Conservation (phyloP, 1,139 yeast genomes). For the Debaryomyces coudertii region DNA sequence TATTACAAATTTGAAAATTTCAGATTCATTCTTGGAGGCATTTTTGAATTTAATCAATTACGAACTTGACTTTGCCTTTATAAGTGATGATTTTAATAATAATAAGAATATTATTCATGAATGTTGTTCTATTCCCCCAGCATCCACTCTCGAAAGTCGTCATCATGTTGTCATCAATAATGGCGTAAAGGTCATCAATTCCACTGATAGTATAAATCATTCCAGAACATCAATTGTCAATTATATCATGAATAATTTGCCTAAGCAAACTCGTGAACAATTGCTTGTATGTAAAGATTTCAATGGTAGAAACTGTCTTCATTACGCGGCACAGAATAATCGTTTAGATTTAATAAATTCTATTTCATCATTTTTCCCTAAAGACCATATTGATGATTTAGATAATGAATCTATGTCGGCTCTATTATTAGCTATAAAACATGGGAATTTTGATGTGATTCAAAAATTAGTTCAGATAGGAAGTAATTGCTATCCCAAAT, state of each 20-base stretch:
- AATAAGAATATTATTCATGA: conserved; percentile 47
- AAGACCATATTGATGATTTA: conserved; percentile 48
- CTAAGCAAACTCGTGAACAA: conserved; percentile 22
- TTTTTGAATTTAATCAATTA: conserved; percentile 48
- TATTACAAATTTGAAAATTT: conserved; percentile 53
- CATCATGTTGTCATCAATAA: conserved; percentile 44
- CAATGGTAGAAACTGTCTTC: conserved; percentile 83
- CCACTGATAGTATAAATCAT: conserved; percentile 46
- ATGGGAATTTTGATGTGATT: conserved; percentile 61
- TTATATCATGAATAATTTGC: conserved; percentile 32
- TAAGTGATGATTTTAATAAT: conserved; percentile 45
- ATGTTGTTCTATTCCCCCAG: conserved; percentile 47
- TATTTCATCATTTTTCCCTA: conserved; percentile 44
- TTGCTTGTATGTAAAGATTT: conserved; percentile 53
- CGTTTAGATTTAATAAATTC: conserved; percentile 56
- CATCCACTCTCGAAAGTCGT: conserved; percentile 33
- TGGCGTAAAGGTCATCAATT: conserved; percentile 48
- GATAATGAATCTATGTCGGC: conserved; percentile 84
- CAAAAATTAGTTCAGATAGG: conserved; percentile 47
- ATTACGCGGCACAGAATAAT: conserved; percentile 80
- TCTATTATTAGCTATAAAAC: conserved; percentile 73
- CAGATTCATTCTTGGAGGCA: conserved; percentile 50
- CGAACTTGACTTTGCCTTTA: conserved; percentile 44
- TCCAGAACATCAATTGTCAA: conserved; percentile 44
- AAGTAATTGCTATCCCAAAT: conserved; percentile 59